These are phyloP conservation scores for Lachnellula hyalina DNA, from an alignment of 2,329 filamentous ascomycete species.

Conservation along the genomic window DNA sequence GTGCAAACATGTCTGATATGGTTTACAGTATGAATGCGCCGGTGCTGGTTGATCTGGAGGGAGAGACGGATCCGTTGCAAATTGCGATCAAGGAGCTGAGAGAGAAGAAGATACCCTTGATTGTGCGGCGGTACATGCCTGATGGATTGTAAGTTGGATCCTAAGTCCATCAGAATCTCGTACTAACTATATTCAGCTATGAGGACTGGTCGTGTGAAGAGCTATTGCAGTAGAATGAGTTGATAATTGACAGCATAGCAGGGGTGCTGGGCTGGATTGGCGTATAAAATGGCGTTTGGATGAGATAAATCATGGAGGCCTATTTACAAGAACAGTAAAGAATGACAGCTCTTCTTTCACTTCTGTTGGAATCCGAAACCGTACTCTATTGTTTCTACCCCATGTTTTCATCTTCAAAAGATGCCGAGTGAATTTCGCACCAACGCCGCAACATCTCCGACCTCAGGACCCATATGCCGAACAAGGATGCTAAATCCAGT, in stretches of 20 bases:
- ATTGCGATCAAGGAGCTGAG: conserved; percentile 96
- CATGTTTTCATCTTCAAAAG: background rate
- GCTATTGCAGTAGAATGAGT: conserved; percentile 48
- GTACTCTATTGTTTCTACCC: background rate
- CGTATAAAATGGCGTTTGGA: conserved; percentile 29
- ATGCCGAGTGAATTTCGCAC: conserved; percentile 4
- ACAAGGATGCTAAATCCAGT: conserved; percentile 14
- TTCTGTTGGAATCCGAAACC: background rate
- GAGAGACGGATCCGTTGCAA: conserved; percentile 94
- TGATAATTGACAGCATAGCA: conserved; percentile 19
- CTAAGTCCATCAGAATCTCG: background rate
- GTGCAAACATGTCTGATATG: background rate
- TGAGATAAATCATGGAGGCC: background rate
- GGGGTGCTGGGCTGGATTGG: conserved; percentile 20
- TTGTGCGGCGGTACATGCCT: conserved; percentile 90
- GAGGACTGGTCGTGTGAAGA: conserved; percentile 99
- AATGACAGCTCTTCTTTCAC: background rate
- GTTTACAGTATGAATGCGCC: conserved; percentile 87
- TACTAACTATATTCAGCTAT: conserved; percentile 45
- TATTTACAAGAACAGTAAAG: background rate
- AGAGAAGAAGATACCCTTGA: conserved; percentile 97
- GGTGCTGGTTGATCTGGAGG: conserved; percentile 91
- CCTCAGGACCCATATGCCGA: conserved; percentile 13
- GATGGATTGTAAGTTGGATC: conserved; percentile 76
- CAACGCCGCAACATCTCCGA: conserved; percentile 23